phyloP scores from a whole-genome alignment of 2,329 filamentous ascomycete species.

The Delphinella strobiligena region DNA sequence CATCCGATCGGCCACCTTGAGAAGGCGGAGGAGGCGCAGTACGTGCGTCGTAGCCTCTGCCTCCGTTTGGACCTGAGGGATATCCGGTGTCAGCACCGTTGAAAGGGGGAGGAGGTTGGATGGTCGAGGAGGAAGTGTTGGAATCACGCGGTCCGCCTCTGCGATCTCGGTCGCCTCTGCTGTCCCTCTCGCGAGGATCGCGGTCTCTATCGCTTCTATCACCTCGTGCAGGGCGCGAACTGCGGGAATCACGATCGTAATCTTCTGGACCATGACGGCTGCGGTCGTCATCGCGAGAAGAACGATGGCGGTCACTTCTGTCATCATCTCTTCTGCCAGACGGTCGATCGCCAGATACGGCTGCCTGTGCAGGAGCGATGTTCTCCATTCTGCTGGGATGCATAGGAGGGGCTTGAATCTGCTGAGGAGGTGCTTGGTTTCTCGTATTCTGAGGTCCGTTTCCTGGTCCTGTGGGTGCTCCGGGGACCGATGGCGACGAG shows the following conservation, averaged over 20 bases:
- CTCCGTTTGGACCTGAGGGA: not conserved
- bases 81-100: not conserved
- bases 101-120: not conserved
- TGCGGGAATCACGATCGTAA: not conserved
- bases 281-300: conserved; percentile 15
- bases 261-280: not conserved
- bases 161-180: not conserved
- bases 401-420: conserved; percentile 2
- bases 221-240: not conserved
- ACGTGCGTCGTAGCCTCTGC: not conserved
- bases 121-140: not conserved
- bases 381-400: conserved; percentile 3
- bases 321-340: conserved; percentile 2
- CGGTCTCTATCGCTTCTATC: not conserved
- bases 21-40: not conserved
- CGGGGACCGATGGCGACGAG: not conserved
- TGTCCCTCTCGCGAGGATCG: not conserved
- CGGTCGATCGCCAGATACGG: conserved; percentile 8
- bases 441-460: not conserved
- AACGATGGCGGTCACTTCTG: not conserved
- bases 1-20: not conserved
- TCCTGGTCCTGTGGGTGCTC: conserved; percentile 1
- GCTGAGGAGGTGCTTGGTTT: not conserved
- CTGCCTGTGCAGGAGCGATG: conserved; percentile 1
- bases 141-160: conserved; percentile 1